These are phyloP conservation scores for Leptographium lundbergii DNA, from an alignment of 2,329 filamentous ascomycete species.

Conservation along the genomic window DNA sequence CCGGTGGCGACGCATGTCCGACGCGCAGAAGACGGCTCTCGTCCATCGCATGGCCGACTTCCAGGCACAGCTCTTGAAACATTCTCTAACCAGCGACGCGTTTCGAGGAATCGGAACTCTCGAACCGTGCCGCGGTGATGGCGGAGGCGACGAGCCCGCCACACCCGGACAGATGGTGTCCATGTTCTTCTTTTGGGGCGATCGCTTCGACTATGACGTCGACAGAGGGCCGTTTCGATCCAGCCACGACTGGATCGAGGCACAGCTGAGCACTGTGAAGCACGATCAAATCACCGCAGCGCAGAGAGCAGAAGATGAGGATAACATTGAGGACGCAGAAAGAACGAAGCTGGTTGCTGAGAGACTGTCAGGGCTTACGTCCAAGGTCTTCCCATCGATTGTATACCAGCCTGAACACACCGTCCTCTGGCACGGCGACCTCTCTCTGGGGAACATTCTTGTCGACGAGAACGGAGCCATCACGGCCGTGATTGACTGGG, in stretches of 20 bases:
- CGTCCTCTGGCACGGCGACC: slow-evolving; percentile 23
- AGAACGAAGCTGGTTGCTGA: background rate
- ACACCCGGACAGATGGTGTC: background rate
- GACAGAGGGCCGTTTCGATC: background rate
- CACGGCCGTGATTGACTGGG: slow-evolving; percentile 28
- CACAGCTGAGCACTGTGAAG: background rate
- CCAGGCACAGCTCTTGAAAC: background rate
- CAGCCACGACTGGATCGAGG: background rate
- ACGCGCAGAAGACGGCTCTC: background rate
- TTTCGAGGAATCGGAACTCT: background rate
- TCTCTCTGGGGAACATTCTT: slow-evolving; percentile 25
- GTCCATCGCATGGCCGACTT: background rate
- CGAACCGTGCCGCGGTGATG: background rate
- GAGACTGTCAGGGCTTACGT: background rate
- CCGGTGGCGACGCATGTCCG: background rate
- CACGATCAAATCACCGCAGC: background rate
- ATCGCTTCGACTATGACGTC: background rate
- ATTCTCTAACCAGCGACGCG: background rate
- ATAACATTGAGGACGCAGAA: slow-evolving; percentile 14
- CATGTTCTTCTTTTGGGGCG: background rate
- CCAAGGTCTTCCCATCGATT: slow-evolving; percentile 12
- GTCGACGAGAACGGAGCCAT: slow-evolving; percentile 22
- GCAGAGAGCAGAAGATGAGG: background rate
- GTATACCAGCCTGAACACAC: slow-evolving; percentile 25
- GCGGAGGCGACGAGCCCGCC: background rate